Conservation (phyloP, 768 basidiomycete genomes). For the Lactifluus rugatus region DNA sequence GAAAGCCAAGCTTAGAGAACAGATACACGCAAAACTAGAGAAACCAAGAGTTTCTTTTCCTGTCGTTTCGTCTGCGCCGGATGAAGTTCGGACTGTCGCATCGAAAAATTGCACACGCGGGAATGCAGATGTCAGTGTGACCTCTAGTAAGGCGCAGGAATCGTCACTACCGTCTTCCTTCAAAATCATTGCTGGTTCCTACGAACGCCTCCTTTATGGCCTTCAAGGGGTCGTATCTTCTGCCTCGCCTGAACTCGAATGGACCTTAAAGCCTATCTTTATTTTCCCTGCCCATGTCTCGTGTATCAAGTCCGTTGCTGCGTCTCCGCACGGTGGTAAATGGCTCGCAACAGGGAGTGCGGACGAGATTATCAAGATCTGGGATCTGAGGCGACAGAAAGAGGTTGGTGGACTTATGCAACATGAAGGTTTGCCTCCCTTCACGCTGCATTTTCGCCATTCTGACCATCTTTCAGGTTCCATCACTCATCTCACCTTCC, state of each 20-base stretch:
- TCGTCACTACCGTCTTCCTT: constrained; percentile 48
- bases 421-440: constrained; percentile 61
- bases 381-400: constrained; percentile 86
- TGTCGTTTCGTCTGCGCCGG: background rate
- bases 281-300: constrained; percentile 96
- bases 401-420: constrained; percentile 94
- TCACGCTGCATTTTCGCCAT: background rate
- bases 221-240: constrained; percentile 53
- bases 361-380: constrained; percentile 96
- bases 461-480: constrained; percentile 48
- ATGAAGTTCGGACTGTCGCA: background rate
- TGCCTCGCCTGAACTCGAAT: constrained; percentile 25
- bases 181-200: constrained; percentile 85
- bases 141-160: background rate
- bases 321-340: constrained; percentile 83
- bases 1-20: constrained; percentile 3
- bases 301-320: constrained; percentile 83
- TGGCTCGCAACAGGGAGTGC: constrained; percentile 93
- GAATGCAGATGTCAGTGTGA: constrained; percentile 24
- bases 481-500: constrained; percentile 80
- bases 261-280: constrained; percentile 68
- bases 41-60: background rate
- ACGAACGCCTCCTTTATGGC: constrained; percentile 94
- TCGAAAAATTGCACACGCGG: constrained; percentile 24
- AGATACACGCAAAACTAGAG: background rate